phyloP scores from a whole-genome alignment of 495 filamentous ascomycete genomes.

The Podospora anserina region DNA sequence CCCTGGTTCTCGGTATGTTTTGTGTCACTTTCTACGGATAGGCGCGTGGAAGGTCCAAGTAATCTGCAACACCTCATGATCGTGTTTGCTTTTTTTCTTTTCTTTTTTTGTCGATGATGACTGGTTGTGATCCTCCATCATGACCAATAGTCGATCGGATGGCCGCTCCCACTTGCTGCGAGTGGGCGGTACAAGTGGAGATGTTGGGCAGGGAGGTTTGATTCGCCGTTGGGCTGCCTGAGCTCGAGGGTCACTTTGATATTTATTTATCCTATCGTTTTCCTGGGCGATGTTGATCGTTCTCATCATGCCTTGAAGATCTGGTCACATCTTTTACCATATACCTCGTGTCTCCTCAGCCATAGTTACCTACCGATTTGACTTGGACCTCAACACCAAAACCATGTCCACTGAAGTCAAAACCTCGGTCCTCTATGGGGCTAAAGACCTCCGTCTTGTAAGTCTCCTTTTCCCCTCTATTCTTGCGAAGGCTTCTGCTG shows the following conservation, averaged over 20 bases:
- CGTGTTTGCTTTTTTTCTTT: not conserved
- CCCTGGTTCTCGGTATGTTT: not conserved
- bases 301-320: not conserved
- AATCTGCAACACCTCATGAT: not conserved
- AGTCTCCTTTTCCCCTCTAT: slow-evolving; percentile 15
- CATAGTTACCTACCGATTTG: not conserved
- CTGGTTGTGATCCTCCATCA: not conserved
- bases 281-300: not conserved
- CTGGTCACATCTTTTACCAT: not conserved
- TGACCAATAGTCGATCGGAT: not conserved
- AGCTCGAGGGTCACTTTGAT: not conserved
- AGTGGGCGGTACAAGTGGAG: not conserved
- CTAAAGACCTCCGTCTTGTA: slow-evolving; percentile 66
- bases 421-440: slow-evolving; percentile 68
- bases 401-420: slow-evolving; percentile 38
- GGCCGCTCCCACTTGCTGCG: not conserved
- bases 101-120: not conserved
- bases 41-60: not conserved
- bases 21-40: not conserved
- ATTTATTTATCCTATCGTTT: not conserved
- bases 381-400: not conserved
- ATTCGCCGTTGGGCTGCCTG: not conserved
- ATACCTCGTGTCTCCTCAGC: not conserved
- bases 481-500: not conserved
- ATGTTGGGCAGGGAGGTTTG: not conserved